These are phyloP conservation scores for Elsinoe arachidis DNA, from an alignment of 2,329 filamentous ascomycete genomes.

Conservation along the genomic window DNA sequence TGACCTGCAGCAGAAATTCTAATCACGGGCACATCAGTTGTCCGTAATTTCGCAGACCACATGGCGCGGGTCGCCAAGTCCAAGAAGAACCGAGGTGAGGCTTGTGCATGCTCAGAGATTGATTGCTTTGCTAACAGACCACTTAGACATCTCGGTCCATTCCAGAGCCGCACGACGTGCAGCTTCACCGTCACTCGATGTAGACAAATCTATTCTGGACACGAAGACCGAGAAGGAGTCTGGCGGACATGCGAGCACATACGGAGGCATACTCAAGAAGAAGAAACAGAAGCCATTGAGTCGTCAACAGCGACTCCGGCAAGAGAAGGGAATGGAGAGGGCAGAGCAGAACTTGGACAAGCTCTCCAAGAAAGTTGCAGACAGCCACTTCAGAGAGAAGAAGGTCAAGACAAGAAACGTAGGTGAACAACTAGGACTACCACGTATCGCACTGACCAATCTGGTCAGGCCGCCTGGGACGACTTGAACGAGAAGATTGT, in stretches of 20 bases:
- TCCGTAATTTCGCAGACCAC: not conserved
- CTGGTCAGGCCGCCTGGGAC: constrained; percentile 24
- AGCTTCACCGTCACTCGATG: constrained; percentile 59
- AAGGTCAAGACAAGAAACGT: constrained; percentile 41
- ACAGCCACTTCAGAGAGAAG: constrained; percentile 42
- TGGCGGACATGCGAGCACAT: constrained; percentile 54
- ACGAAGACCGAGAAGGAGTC: constrained; percentile 39
- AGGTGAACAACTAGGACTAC: not conserved
- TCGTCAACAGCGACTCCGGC: constrained; percentile 45
- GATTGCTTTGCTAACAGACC: not conserved
- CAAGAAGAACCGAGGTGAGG: constrained; percentile 34
- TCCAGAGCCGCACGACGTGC: constrained; percentile 68
- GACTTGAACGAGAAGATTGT: constrained; percentile 25
- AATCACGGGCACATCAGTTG: too few species aligned
- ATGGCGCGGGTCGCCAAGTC: constrained; percentile 41
- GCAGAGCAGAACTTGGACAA: constrained; percentile 48
- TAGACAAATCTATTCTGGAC: constrained; percentile 62
- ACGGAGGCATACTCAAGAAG: constrained; percentile 62
- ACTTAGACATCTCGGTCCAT: constrained; percentile 54
- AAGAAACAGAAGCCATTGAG: constrained; percentile 47
- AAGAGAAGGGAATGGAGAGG: constrained; percentile 47
- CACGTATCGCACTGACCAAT: not conserved
- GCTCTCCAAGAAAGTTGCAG: constrained; percentile 47
- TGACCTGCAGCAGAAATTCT: too few species aligned
- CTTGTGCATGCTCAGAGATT: not conserved